Evolutionary conservation across 2,329 filamentous ascomycete species (phyloP), one percentile per base, ranked within the genome.

Genomic region (Ambrosiella xylebori): DNA sequence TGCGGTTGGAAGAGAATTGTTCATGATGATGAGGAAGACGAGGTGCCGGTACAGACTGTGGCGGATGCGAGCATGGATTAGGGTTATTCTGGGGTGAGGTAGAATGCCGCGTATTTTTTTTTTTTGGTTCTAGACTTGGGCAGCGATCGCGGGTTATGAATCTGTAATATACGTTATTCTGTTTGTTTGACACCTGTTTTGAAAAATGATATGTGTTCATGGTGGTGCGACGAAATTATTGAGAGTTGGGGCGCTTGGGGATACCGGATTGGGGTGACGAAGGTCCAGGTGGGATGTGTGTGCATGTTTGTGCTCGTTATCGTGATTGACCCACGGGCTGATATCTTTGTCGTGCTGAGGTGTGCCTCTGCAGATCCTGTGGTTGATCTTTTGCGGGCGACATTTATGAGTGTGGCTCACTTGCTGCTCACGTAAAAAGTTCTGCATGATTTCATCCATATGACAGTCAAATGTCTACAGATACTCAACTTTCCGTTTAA

Each of bases 1-100:
- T 81, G 76, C 62, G 81, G 81, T 54, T 85, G 82, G 82, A 74
- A 74, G 57, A 73, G 81, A 41, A 73, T 81, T 17, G 81, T 80
- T 13, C 52, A 58, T 35, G 56, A 58, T 36, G 56, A 47, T 37
- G 58, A 44, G 19, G 58, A 19, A n/a, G 53, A 54, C 7, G 52
- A 54, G 52, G 35, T 41, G 40, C 37, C 37, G 9, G 19, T 54
- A 7, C 52, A 54, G 37, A 38, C 52, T 15, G 17, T 40, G 17
- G 17, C 52, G 19, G 39, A 40, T 13, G 52, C 52, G 12, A 36
- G n/a, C 11, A 54, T 54, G 52, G 52, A 54, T 9, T 51, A 36
- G 8, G 8, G 15, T 11, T 38, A 58, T 19, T 40, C 12, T 13
- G 57, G 47, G 35, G 40, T n/a, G 40, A 58, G 36, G n/a, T 35